Conservation (phyloP, 176 grass and related monocot species). For the Carex myosuroides region DNA sequence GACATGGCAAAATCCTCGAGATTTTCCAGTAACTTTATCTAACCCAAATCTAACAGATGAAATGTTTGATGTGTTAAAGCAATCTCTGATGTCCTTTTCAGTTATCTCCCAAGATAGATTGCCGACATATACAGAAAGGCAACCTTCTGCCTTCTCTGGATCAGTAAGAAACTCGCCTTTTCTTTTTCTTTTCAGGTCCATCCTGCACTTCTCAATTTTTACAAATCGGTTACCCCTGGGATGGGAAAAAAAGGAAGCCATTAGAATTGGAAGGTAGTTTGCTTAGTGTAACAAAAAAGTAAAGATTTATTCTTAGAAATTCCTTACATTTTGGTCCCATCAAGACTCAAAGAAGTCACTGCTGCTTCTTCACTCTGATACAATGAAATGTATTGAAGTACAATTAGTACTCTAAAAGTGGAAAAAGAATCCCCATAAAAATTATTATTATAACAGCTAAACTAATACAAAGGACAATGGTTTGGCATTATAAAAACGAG, state of each 20-base stretch:
- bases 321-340: conserved; percentile 69
- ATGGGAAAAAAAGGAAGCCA: neutral
- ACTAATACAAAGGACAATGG: neutral
- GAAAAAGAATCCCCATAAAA: neutral
- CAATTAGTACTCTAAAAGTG: neutral
- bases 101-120: conserved; percentile 75
- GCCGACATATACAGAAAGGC: conserved; percentile 67
- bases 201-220: conserved; percentile 64
- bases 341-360: conserved; percentile 49
- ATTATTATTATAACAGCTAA: neutral
- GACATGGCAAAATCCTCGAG: conserved; percentile 65
- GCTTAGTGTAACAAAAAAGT: neutral
- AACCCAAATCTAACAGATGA: conserved; percentile 65
- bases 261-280: neutral
- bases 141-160: conserved; percentile 69
- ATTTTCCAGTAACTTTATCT: conserved; percentile 46
- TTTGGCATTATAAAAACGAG: neutral
- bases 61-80: conserved; percentile 52
- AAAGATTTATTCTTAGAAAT: neutral
- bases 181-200: conserved; percentile 58
- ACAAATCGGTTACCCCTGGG: conserved; percentile 54
- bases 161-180: conserved; percentile 47
- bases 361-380: conserved; percentile 44
- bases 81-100: conserved; percentile 49
- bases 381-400: neutral